Evolutionary conservation across 225 moss, liverwort and hornwort species (phyloP).

Genomic region (Straminergon stramineum): DNA sequence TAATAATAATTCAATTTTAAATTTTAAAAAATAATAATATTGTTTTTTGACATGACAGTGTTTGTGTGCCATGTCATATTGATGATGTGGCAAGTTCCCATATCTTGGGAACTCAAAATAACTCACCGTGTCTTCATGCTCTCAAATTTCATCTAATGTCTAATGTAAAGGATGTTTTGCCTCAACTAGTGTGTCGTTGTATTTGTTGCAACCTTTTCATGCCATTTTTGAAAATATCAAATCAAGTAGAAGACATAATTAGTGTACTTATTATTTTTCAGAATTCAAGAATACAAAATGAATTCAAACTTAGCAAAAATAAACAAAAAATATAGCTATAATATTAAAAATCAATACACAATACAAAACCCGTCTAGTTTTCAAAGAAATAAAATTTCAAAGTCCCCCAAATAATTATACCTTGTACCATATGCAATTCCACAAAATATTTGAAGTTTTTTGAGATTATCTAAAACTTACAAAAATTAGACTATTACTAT

Average conservation of each 20-base stretch:
- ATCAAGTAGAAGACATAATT: neutral
- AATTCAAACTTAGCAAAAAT: neutral
- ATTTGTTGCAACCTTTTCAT: neutral
- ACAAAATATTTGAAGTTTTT: neutral
- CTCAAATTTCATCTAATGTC: too few species aligned
- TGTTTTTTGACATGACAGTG: too few species aligned
- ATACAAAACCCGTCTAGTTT: neutral
- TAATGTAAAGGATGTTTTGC: neutral
- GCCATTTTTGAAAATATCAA: neutral
- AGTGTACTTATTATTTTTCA: neutral
- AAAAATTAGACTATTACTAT: neutral
- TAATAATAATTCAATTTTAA: too few species aligned
- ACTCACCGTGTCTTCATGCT: too few species aligned
- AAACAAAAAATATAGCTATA: neutral
- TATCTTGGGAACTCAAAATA: too few species aligned
- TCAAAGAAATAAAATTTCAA: neutral
- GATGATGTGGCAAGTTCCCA: too few species aligned
- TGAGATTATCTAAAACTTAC: neutral
- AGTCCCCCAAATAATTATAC: neutral
- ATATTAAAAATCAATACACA: neutral
- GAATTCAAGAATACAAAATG: neutral
- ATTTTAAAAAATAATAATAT: too few species aligned
- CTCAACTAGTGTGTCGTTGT: too few species aligned
- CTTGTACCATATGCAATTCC: neutral
- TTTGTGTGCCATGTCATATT: too few species aligned